Base-by-base conservation (phyloP, 257 asterid species). In the Avicennia marina region DNA sequence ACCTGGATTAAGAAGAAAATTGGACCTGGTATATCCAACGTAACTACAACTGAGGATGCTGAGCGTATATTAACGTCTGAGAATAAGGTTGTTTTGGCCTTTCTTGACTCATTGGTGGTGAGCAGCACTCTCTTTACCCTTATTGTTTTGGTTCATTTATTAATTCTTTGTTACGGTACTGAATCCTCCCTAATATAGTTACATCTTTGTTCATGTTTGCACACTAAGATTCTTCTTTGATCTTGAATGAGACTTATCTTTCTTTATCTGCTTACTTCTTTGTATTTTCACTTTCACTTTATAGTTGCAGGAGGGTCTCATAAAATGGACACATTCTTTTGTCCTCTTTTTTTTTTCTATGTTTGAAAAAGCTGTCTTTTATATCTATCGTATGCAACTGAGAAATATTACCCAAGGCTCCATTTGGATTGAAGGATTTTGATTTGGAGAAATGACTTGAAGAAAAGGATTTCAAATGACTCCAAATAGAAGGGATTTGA, bases 1-100 rank as follows among this genome's bases (percentile, higher is more conserved):
- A 71, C 86, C 62, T 93, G 98, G 97, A 78, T 93, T 62, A 88
- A 80, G 80, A 93, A 89, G 94, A 89, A 84, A 80, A 86, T 60
- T 18, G 96, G 97, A 48, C 95, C 97, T 24, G 85, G 75, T 44
- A 51, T 93, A 60, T 70, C 73, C 61, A 89, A 84, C 78, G 72
- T 93, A 69, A 83, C 94, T 8, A 78, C 85, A 24, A 65, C 78
- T 25, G 96, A 89, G 80, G 99, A 93, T 12, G 97, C 97, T 27
- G 96, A 89, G 72, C 78, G 11, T 17, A 58, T 86, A 67, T 76
- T 93, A 72, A 77, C 79, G 3, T 72, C 34, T 8, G 8, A 4
- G 8, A 29, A 8, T 29, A 29, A 29, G 34, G 34, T 29, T 29
- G 34, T 29, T 8, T 4, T 29, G 34, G 4, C 34, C 34, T 29